phyloP scores from a whole-genome alignment of 257 asterid genomes.

The Pogostemon cablin region DNA sequence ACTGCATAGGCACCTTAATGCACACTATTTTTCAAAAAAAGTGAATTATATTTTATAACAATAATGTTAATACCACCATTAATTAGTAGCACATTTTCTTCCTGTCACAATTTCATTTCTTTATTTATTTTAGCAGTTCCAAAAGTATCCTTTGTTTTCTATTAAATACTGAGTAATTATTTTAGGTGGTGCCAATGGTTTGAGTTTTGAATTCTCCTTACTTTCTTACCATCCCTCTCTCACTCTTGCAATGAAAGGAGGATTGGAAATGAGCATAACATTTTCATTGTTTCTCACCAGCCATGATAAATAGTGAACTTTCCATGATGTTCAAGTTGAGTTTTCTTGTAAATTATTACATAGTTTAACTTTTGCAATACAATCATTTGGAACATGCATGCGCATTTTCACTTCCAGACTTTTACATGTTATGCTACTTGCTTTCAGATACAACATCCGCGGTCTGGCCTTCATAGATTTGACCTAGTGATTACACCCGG shows the following conservation, averaged over 20 bases:
- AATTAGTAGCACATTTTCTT: slow-evolving; percentile 6
- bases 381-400: slow-evolving; percentile 15
- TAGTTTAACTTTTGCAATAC: not conserved
- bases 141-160: slow-evolving; percentile 5
- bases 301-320: not conserved
- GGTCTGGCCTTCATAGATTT: slow-evolving; percentile 74
- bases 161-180: not conserved
- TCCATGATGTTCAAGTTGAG: slow-evolving; percentile 16
- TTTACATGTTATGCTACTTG: slow-evolving; percentile 28
- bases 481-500: slow-evolving; percentile 81
- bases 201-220: slow-evolving; percentile 7
- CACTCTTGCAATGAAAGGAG: not conserved
- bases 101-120: slow-evolving; percentile 1
- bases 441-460: slow-evolving; percentile 89
- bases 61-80: not conserved
- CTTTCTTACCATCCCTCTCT: not conserved
- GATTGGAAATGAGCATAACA: not conserved
- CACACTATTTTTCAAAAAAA: not conserved
- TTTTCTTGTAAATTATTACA: slow-evolving; percentile 1
- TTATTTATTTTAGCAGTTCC: not conserved
- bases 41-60: slow-evolving; percentile 8
- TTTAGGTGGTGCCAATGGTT: slow-evolving; percentile 17
- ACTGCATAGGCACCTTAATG: not conserved
- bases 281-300: slow-evolving; percentile 17
- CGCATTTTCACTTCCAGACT: slow-evolving; percentile 6